These are phyloP conservation scores for Penicillium angulare DNA, from an alignment of 495 filamentous ascomycete genomes.

Conservation along the genomic window DNA sequence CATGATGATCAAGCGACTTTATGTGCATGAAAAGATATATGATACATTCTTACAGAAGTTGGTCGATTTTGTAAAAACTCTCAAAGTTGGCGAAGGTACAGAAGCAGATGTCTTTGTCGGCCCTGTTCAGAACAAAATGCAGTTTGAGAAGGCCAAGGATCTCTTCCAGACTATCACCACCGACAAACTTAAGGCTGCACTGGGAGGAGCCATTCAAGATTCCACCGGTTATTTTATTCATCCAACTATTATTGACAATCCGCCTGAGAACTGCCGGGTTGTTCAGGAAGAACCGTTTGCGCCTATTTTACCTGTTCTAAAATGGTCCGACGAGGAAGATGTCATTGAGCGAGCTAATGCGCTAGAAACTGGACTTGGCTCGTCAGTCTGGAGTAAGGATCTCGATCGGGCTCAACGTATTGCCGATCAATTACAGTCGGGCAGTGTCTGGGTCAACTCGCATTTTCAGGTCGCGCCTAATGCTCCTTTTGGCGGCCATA, in stretches of 20 bases:
- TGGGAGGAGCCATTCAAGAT: slow-evolving; percentile 31
- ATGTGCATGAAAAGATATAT: slow-evolving; percentile 68
- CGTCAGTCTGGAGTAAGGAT: slow-evolving; percentile 57
- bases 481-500: slow-evolving; percentile 61
- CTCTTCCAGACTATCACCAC: slow-evolving; percentile 47
- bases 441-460: slow-evolving; percentile 58
- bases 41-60: slow-evolving; percentile 56
- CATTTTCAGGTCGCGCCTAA: slow-evolving; percentile 48
- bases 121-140: slow-evolving; percentile 60
- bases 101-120: slow-evolving; percentile 44
- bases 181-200: slow-evolving; percentile 42
- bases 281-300: slow-evolving; percentile 49
- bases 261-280: slow-evolving; percentile 50
- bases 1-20: slow-evolving; percentile 63
- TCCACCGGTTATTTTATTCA: slow-evolving; percentile 51
- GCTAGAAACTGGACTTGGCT: slow-evolving; percentile 54
- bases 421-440: slow-evolving; percentile 51
- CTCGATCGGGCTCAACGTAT: slow-evolving; percentile 48
- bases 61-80: slow-evolving; percentile 52
- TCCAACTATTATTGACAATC: slow-evolving; percentile 60
- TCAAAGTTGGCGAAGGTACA: slow-evolving; percentile 48
- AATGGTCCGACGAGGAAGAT: slow-evolving; percentile 58
- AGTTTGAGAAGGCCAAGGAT: slow-evolving; percentile 54
- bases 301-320: slow-evolving; percentile 56
- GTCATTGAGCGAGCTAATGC: slow-evolving; percentile 57